Evolutionary conservation across 2,329 filamentous ascomycete genomes (phyloP), one percentile per base, ranked within the genome.

Genomic region (Neonectria sp.): DNA sequence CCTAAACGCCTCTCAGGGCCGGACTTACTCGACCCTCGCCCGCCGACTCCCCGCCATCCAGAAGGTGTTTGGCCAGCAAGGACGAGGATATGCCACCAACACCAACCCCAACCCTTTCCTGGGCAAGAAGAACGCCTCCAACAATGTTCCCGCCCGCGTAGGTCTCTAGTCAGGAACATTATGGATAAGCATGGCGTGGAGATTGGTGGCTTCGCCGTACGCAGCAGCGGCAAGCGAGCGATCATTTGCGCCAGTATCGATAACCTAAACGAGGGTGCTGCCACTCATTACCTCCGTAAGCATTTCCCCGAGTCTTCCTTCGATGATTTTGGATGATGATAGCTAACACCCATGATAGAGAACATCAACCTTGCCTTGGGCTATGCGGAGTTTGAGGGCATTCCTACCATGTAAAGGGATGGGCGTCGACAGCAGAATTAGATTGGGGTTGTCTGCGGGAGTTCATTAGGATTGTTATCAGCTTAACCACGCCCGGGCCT

Each of bases 341-440:
- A 48, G 91, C 91, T 96, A 86, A 97, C 55, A 15, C 24, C 9
- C 27, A 6, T 45, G 13, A 51, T 79, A 93, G 91, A 97, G 86
- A 97, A 97, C 82, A 96, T 97, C 93, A 97, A 97, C 82, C 85
- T 97, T 64, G 92, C 93, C 21, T 86, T 97, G 13, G 94, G 94
- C 52, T 97, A 95, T 78, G 91, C 89, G 53, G 94, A 97, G 84
- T 97, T 94, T 78, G 93, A 97, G 79, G 94, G 94, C 40, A 97
- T 97, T 73, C 93, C 94, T 21, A 77, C 79, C 56, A 83, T 85
- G 80, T 85, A 80, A 75, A 9, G 40, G n/a, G 40, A 45, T 56
- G 40, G 58, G 46, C 45, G 60, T 55, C 27, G 48, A 37, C 52
- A 25, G 46, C 24, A 33, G 49, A 45, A 55, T 65, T 64, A 62